These are phyloP conservation scores for Scolecobasidium constrictum DNA, from an alignment of 2,329 filamentous ascomycete genomes.

Conservation along the genomic window DNA sequence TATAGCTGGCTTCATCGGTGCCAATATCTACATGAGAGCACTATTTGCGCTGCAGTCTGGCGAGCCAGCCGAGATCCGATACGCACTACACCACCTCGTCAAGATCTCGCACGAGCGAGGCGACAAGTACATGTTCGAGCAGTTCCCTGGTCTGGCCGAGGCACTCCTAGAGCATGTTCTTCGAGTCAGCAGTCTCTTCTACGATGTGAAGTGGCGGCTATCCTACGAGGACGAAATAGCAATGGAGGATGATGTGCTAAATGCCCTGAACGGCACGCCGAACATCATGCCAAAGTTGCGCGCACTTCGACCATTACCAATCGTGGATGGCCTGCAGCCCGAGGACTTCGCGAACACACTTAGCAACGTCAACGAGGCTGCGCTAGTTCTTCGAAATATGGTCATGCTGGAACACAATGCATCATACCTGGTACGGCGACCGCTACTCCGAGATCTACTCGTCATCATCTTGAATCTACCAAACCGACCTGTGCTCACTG, in stretches of 20 bases:
- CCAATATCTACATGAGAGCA: constrained; percentile 85
- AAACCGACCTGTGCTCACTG: constrained; percentile 57
- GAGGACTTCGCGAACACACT: constrained; percentile 60
- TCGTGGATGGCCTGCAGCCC: constrained; percentile 60
- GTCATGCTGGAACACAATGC: constrained; percentile 88
- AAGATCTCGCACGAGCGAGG: constrained; percentile 92
- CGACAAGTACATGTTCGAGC: constrained; percentile 91
- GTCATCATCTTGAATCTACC: constrained; percentile 75
- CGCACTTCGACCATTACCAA: constrained; percentile 44
- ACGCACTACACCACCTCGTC: constrained; percentile 83
- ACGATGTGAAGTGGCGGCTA: constrained; percentile 71
- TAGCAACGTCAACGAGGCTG: constrained; percentile 72
- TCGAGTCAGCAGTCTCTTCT: constrained; percentile 68
- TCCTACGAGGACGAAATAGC: constrained; percentile 42
- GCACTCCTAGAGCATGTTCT: constrained; percentile 77
- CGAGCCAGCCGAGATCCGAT: constrained; percentile 74
- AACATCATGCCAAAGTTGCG: constrained; percentile 64
- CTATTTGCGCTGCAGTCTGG: constrained; percentile 73
- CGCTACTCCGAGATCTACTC: constrained; percentile 67
- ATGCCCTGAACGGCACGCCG: constrained; percentile 55
- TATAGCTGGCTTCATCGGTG: constrained; percentile 53
- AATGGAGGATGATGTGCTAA: constrained; percentile 45
- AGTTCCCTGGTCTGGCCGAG: constrained; percentile 80
- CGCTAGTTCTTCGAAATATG: constrained; percentile 88
- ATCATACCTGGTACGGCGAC: constrained; percentile 63